Base-by-base conservation (phyloP, 164 flowering plant genomes). In the Brasenia schreberi region DNA sequence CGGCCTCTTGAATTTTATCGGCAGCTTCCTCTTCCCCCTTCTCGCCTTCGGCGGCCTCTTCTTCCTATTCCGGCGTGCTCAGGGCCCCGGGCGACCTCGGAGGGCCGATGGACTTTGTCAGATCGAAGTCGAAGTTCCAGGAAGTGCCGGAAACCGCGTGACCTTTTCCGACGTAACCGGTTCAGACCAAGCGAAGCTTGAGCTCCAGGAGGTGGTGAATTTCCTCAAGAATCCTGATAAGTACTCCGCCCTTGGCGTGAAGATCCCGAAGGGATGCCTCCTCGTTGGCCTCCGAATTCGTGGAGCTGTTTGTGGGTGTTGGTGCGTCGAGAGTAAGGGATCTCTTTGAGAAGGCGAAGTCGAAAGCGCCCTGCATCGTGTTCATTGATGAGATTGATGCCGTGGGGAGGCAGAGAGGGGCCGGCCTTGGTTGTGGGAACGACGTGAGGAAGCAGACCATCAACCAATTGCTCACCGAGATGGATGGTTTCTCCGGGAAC, bases 311-410 rank as follows among this genome's bases (percentile, higher is more conserved):
- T 72, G 98, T 93, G 52, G 98, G 98, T 44, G 98, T 93, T 44
- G 98, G 98, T 19, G 97, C 98, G 0, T 93, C 98, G 0, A 86
- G 98, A 69, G 98, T 93, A 39, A 66, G 98, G 77, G 97, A 90
- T 75, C 78, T 93, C 81, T 93, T 93, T 59, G 96, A 93, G 79
- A 90, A 90, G 80, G 98, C 98, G 0, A 93, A 90, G 81, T 73
- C 90, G 5, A 90, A 91, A 67, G 98, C 97, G 0, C 97, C 97
- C 0, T 91, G 97, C 79, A 91, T 91, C 78, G 96, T 91, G 71
- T 91, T 94, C 45, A 91, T 94, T 71, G 98, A 94, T 84, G 98
- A 94, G 71, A 94, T 94, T 69, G 98, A 94, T 80, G 98, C 98
- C 0, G 96, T 94, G 66, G 97, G 98, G n/a, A 84, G 97, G 80